phyloP scores from a whole-genome alignment of 306 rosid species.

The Cucumis hystrix region DNA sequence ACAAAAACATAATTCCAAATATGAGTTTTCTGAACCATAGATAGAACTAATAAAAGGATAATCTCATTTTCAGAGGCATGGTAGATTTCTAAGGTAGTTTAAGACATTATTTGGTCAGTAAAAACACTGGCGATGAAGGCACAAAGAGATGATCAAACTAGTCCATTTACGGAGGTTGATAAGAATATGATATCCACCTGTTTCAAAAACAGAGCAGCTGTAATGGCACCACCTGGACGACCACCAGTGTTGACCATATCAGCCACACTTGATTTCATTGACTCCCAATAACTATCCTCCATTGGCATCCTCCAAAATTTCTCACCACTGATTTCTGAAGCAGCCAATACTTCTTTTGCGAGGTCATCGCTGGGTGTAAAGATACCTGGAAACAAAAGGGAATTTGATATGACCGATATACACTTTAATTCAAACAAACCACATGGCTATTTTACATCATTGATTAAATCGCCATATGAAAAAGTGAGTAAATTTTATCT shows the following conservation, averaged over 20 bases:
- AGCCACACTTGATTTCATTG: conserved; percentile 91
- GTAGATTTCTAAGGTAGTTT: not conserved
- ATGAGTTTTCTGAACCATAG: not conserved
- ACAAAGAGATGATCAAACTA: not conserved
- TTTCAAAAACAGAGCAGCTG: conserved; percentile 90
- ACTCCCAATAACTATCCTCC: conserved; percentile 97
- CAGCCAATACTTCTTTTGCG: conserved; percentile 71
- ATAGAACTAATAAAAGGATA: not conserved
- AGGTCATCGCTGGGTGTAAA: conserved; percentile 92
- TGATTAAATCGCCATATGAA: not conserved
- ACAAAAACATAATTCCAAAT: conserved; percentile 20
- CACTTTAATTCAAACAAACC: not conserved
- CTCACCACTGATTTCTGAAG: conserved; percentile 80
- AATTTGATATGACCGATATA: conserved; percentile 5
- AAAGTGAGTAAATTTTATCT: not conserved
- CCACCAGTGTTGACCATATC: conserved; percentile 93
- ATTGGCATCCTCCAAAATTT: conserved; percentile 93
- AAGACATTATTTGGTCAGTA: not conserved
- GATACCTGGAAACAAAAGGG: conserved; percentile 40
- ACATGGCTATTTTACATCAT: not conserved
- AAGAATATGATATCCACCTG: conserved; percentile 36
- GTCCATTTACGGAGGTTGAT: not conserved
- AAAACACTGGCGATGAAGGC: not conserved
- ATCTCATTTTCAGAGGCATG: not conserved
- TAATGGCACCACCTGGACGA: conserved; percentile 79